Evolutionary conservation across 2,329 filamentous ascomycete species (phyloP).

Genomic region (Alternaria sp.): DNA sequence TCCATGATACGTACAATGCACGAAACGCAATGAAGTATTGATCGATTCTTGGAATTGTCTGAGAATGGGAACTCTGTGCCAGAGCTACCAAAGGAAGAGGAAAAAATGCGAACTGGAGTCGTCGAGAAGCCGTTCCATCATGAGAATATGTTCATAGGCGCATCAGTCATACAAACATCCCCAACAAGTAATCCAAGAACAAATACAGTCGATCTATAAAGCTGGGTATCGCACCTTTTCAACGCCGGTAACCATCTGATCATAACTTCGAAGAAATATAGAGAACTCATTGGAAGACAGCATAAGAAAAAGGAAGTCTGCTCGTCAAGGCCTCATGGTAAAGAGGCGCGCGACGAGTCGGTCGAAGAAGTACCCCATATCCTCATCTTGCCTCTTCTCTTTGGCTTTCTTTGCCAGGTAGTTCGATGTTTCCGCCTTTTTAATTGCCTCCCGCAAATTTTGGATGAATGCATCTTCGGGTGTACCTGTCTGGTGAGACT

Average conservation of each 20-base stretch:
- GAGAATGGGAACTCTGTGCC: neutral
- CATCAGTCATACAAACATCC: neutral
- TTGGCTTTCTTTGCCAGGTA: conserved; percentile 37
- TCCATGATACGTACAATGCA: neutral
- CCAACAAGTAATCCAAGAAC: neutral
- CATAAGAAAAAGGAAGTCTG: neutral
- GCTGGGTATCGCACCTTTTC: conserved; percentile 12
- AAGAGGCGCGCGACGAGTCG: conserved; percentile 47
- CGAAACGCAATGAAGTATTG: neutral
- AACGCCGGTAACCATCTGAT: neutral
- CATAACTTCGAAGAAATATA: neutral
- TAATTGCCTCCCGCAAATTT: conserved; percentile 37
- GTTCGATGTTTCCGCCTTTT: conserved; percentile 21
- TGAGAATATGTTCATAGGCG: neutral
- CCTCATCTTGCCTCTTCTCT: conserved; percentile 31
- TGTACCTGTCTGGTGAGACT: neutral
- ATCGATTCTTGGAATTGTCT: neutral
- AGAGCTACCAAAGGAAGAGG: neutral
- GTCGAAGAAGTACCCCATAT: conserved; percentile 52
- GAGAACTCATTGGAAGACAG: neutral
- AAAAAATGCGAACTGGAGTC: neutral
- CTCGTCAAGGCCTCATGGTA: conserved; percentile 21
- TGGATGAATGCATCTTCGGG: conserved; percentile 42
- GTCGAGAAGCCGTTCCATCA: conserved; percentile 1
- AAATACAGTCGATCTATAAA: neutral